phyloP scores from a whole-genome alignment of 306 rosid species.

The Cucumis hystrix region DNA sequence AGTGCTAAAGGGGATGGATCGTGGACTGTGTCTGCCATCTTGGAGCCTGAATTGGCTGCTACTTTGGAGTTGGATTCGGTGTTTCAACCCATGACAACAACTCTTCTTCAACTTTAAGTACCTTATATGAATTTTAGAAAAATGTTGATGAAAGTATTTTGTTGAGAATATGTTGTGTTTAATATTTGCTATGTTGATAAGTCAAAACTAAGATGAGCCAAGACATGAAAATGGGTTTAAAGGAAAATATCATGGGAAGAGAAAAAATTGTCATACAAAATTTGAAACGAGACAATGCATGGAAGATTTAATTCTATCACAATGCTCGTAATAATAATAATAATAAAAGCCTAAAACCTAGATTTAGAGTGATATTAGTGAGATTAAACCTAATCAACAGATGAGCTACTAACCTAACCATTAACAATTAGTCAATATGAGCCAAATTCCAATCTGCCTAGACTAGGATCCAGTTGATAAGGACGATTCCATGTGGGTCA shows the following conservation, averaged over 20 bases:
- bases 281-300: neutral
- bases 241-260: neutral
- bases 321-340: neutral
- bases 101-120: constrained; percentile 40
- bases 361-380: neutral
- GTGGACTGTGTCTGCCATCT: constrained; percentile 75
- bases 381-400: neutral
- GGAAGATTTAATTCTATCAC: neutral
- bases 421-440: neutral
- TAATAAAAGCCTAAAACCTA: too few species aligned
- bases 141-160: neutral
- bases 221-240: neutral
- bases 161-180: neutral
- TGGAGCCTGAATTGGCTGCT: constrained; percentile 65
- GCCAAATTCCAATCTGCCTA: neutral
- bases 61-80: constrained; percentile 44
- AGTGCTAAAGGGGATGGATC: constrained; percentile 69
- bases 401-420: neutral
- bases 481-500: too few species aligned
- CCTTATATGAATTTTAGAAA: neutral
- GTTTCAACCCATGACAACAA: constrained; percentile 54
- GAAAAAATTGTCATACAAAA: neutral
- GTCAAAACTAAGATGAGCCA: neutral
- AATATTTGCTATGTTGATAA: neutral
- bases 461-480: too few species aligned